A percentile compares a stretch with the other conserved stretches of the same genome.
These are phyloP conservation scores for Plectosphaerella cucumerina DNA, from an alignment of 2,329 filamentous ascomycete species.

Conservation along the genomic window DNA sequence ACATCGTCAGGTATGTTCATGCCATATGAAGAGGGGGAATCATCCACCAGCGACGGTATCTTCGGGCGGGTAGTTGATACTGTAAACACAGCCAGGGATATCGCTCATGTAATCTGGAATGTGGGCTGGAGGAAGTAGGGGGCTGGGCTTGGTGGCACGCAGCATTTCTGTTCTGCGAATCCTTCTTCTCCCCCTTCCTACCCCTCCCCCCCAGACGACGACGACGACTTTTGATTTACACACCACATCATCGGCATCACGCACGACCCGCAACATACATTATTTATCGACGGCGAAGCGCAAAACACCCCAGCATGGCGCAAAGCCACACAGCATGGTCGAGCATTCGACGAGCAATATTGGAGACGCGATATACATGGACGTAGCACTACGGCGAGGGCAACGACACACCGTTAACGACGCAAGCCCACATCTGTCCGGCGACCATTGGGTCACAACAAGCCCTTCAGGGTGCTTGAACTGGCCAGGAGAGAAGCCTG, in stretches of 20 bases:
- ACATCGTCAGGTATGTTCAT: slow-evolving; percentile 89
- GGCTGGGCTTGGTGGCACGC: background rate
- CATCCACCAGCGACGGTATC: slow-evolving; percentile 56
- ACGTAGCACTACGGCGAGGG: too few relatives aligned
- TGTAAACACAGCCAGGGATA: slow-evolving; percentile 67
- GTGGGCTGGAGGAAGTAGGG: slow-evolving; percentile 58
- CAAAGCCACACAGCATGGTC: too few relatives aligned
- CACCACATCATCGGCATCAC: background rate
- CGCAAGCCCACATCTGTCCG: too few relatives aligned
- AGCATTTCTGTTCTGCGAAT: background rate
- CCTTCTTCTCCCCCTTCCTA: background rate
- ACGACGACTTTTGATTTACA: background rate
- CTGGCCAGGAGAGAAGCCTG: too few relatives aligned
- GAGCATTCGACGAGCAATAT: too few relatives aligned
- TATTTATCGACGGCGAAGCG: too few relatives aligned
- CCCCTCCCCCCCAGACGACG: background rate
- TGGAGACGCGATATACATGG: too few relatives aligned
- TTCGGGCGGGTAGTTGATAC: slow-evolving; percentile 80
- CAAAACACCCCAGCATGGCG: too few relatives aligned
- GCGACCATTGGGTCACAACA: too few relatives aligned
- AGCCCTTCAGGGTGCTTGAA: too few relatives aligned
- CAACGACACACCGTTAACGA: too few relatives aligned
- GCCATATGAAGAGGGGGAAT: slow-evolving; percentile 75
- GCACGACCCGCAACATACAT: too few relatives aligned
- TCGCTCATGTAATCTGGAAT: slow-evolving; percentile 69